Conservation (phyloP, 2,329 filamentous ascomycete genomes). For the Aspergillus hortae region DNA sequence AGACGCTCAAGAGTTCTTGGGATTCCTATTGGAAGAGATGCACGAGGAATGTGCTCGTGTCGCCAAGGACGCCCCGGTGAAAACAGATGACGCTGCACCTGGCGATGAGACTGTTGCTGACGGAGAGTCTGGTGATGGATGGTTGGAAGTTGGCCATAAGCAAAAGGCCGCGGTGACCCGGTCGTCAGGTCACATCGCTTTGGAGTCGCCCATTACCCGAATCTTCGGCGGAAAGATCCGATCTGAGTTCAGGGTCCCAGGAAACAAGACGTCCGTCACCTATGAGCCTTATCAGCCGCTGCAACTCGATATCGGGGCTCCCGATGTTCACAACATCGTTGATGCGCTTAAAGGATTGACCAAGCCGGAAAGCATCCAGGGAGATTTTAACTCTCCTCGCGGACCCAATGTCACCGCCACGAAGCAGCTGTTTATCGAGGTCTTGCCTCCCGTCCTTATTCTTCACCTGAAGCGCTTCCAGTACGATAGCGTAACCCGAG, state of each 20-base stretch:
- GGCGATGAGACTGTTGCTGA: slow-evolving; percentile 29
- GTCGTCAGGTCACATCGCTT: slow-evolving; percentile 70
- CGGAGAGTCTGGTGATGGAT: slow-evolving; percentile 59
- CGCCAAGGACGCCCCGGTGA: slow-evolving; percentile 54
- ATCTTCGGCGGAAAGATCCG: slow-evolving; percentile 91
- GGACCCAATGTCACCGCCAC: slow-evolving; percentile 75
- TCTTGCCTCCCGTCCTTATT: slow-evolving; percentile 83
- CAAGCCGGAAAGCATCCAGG: slow-evolving; percentile 76
- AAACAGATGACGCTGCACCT: slow-evolving; percentile 39
- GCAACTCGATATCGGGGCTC: slow-evolving; percentile 87
- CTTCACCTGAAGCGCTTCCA: slow-evolving; percentile 97
- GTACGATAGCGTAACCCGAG: slow-evolving; percentile 76
- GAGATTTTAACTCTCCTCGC: slow-evolving; percentile 75
- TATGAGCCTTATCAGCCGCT: slow-evolving; percentile 91
- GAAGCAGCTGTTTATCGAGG: slow-evolving; percentile 94
- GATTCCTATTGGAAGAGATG: slow-evolving; percentile 85
- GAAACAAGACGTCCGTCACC: slow-evolving; percentile 85
- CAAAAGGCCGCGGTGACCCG: slow-evolving; percentile 84
- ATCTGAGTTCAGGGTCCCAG: slow-evolving; percentile 82
- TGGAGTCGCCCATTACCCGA: slow-evolving; percentile 81
- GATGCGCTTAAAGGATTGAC: slow-evolving; percentile 86
- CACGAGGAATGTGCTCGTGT: slow-evolving; percentile 87
- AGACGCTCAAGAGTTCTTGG: slow-evolving; percentile 95
- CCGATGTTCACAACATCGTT: slow-evolving; percentile 82
- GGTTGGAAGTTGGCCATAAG: slow-evolving; percentile 91